These are phyloP conservation scores for Crithidia fasciculata DNA, from an alignment of 208 protist species.

Conservation along the genomic window DNA sequence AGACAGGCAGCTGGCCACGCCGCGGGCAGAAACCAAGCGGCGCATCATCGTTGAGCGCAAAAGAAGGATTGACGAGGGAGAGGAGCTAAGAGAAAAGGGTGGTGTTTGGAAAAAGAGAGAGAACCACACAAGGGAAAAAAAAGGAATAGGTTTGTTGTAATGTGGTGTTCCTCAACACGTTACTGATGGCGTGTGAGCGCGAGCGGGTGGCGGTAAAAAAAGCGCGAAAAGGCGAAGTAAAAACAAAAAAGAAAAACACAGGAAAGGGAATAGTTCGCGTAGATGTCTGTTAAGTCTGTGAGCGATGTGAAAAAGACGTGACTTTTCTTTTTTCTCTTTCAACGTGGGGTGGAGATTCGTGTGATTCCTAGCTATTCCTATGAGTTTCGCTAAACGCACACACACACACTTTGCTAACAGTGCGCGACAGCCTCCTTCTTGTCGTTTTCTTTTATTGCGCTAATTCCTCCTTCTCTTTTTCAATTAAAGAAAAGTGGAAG, in stretches of 20 bases:
- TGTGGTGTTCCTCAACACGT: not conserved
- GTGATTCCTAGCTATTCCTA: no score
- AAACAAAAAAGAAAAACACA: no score
- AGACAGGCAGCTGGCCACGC: constrained; percentile 17
- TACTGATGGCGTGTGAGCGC: not conserved
- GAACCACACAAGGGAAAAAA: not conserved
- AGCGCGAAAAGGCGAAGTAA: no score
- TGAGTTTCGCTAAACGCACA: no score
- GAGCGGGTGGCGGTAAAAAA: not conserved
- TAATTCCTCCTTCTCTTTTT: not conserved
- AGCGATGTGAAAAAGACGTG: not conserved
- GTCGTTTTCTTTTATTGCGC: not conserved
- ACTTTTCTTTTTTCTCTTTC: not conserved
- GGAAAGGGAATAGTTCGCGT: not conserved
- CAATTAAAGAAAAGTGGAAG: not conserved
- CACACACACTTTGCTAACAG: no score
- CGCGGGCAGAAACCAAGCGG: constrained; percentile 34
- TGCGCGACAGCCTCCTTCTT: no score
- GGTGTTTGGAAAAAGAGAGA: not conserved
- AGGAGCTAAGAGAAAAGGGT: no score
- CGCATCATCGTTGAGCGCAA: constrained; percentile 60
- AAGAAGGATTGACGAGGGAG: not conserved
- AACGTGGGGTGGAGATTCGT: not conserved
- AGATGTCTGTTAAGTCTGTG: not conserved
- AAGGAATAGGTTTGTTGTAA: not conserved